Evolutionary conservation across 2,329 filamentous ascomycete species (phyloP), one percentile per base, ranked within the genome.

Genomic region (Thyridium curvatum): DNA sequence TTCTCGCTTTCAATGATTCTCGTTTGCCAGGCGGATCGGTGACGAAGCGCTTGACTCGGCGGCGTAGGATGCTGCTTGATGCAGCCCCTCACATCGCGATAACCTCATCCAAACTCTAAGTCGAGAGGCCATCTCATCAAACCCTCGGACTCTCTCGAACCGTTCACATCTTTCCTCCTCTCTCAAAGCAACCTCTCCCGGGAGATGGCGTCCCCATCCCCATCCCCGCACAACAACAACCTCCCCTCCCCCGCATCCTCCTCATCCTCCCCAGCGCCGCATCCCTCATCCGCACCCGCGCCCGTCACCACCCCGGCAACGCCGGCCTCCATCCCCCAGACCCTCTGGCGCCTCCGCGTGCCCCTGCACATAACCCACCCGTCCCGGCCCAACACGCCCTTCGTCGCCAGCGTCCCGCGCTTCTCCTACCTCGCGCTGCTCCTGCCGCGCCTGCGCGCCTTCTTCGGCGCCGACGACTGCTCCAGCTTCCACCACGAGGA

Each of bases 371-470:
- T 80, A 50, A 74, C 68, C 2, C 72, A 79, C 55, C 56, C 64
- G 12, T 60, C 63, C 3, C 59, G 63, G 17, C 65, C 68, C 32
- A 61, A 62, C 44, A 58, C 60, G 35, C 72, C 72, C 14, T 76
- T 77, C 50, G 60, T 78, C 52, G 65, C 71, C 28, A 65, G 64
- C 38, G 61, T 79, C 41, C 74, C 76, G 34, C 73, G 76, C 48
- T 76, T 79, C 56, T 69, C 71, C 58, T 80, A 79, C 59, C 66
- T 79, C 8, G 69, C 76, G 10, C 62, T 78, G 44, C 64, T 79
- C 26, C 62, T 77, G 32, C 74, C 76, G 17, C 71, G 74, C 18
- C 63, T 79, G 34, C 60, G 66, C 1, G 58, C 67, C 45, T 78
- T 69, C 57, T 79, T 77, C 55, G 62, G 65, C 42, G 21, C 21